Conservation (phyloP, 306 rosid species). For the Cucurbita ficifolia region DNA sequence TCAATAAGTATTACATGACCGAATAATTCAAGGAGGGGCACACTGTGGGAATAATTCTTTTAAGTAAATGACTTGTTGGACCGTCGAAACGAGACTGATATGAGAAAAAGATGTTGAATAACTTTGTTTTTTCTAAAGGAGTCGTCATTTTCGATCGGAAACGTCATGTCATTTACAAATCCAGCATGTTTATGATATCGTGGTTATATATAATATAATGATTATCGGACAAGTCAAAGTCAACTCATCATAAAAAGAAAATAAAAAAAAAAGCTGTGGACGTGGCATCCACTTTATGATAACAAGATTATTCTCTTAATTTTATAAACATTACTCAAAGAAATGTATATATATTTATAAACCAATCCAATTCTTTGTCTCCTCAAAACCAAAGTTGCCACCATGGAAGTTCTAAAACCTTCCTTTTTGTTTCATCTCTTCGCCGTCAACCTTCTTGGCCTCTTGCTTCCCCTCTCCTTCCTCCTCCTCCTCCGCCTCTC, state of each 20-base stretch:
- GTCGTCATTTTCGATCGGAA: too few relatives aligned
- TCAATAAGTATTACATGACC: too few relatives aligned
- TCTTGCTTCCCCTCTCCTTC: slow-evolving; percentile 63
- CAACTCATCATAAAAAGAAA: slow-evolving; percentile 1
- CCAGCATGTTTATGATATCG: too few relatives aligned
- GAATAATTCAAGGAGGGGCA: too few relatives aligned
- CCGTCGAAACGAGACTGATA: too few relatives aligned
- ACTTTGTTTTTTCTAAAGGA: too few relatives aligned
- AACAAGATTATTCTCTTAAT: neutral
- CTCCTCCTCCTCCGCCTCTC: slow-evolving; percentile 54
- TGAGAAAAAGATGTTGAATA: too few relatives aligned
- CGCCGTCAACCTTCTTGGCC: slow-evolving; percentile 41
- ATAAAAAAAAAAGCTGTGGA: neutral
- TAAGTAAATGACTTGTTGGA: too few relatives aligned
- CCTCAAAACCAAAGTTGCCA: neutral
- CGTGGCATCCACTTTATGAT: slow-evolving; percentile 5
- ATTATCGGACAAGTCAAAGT: neutral
- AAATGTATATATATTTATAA: neutral
- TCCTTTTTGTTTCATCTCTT: slow-evolving; percentile 24
- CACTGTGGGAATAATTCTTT: too few relatives aligned
- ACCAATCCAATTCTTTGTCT: neutral
- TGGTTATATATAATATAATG: neutral
- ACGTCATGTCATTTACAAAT: too few relatives aligned
- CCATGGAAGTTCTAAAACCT: slow-evolving; percentile 10
- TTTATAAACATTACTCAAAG: neutral